Evolutionary conservation across 768 basidiomycete genomes (phyloP), one percentile per base, ranked within the genome.

Genomic region (Calocera viscosa): DNA sequence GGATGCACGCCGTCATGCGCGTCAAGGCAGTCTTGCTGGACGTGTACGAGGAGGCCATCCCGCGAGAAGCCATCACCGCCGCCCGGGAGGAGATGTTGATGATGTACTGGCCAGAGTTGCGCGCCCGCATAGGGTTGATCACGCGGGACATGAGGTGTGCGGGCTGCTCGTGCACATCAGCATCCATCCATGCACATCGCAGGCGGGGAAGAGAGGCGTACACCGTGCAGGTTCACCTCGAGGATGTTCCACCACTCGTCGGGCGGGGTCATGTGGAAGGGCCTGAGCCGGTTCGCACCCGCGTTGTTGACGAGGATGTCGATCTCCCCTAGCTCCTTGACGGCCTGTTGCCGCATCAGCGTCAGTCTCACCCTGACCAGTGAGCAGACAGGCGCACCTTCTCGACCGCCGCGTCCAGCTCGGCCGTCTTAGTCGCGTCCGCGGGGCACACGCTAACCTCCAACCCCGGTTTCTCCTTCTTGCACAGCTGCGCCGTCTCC

Each of bases 61-160:
- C 53, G 26, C 53, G 53, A 2, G 53, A 60, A 10, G 53, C 26
- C 53, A 60, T 60, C 26, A 60, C 53, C 14, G 53, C 53, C 30
- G 53, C 53, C 7, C 53, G 53, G 8, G 53, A 60, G 53, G 53
- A 60, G 53, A 60, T 30, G 30, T 60, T 60, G 30, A 60, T 60
- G 53, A 60, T 60, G 53, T 60, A 60, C 30, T 60, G 53, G 53
- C 53, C 53, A 7, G 53, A 60, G 53, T 60, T 60, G 30, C 53
- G 53, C 22, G 53, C 53, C 14, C 53, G 53, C 53, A 60, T 60
- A 10, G 53, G 30, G 53, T 60, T 60, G 53, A 60, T 60, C 30
- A 60, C 53, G 26, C 53, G 53, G 53, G 53, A 26, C 53, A 60
- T 60, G 26, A 60, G 53, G 53, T 60, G 53, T 2, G 53, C 53